phyloP scores from a whole-genome alignment of 2,329 filamentous ascomycete genomes.

The Neoscytalidium dimidiatum region DNA sequence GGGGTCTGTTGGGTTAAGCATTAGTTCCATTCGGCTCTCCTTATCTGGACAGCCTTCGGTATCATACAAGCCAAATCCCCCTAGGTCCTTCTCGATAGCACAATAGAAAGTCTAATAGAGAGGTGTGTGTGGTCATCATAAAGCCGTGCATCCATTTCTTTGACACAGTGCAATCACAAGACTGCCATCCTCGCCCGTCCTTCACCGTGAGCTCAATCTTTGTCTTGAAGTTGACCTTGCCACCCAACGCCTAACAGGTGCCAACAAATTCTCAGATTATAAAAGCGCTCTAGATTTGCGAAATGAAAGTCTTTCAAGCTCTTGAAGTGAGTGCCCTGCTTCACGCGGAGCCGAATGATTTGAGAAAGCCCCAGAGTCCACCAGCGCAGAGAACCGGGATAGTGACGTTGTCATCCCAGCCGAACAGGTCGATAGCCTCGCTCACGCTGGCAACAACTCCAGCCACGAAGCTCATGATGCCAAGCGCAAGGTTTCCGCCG shows the following conservation, averaged over 20 bases:
- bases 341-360: conserved; percentile 64
- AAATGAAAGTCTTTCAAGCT: background rate
- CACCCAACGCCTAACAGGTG: background rate
- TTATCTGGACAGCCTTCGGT: background rate
- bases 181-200: background rate
- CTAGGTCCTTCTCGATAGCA: background rate
- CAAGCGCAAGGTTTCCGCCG: conserved; percentile 71
- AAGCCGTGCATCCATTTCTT: background rate
- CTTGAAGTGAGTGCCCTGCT: background rate
- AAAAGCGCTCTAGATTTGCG: background rate
- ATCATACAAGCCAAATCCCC: background rate
- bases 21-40: background rate
- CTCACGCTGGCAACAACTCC: conserved; percentile 87
- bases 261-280: background rate
- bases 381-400: conserved; percentile 89
- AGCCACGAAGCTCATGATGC: conserved; percentile 79
- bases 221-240: background rate
- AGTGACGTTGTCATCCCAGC: conserved; percentile 96
- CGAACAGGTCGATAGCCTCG: conserved; percentile 87
- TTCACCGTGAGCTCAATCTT: background rate
- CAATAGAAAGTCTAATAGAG: background rate
- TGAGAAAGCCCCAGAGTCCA: conserved; percentile 89
- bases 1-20: background rate
- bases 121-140: conserved; percentile 5
- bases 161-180: background rate